phyloP scores from a whole-genome alignment of 164 flowering plant genomes.

The Kingdonia uniflora region DNA sequence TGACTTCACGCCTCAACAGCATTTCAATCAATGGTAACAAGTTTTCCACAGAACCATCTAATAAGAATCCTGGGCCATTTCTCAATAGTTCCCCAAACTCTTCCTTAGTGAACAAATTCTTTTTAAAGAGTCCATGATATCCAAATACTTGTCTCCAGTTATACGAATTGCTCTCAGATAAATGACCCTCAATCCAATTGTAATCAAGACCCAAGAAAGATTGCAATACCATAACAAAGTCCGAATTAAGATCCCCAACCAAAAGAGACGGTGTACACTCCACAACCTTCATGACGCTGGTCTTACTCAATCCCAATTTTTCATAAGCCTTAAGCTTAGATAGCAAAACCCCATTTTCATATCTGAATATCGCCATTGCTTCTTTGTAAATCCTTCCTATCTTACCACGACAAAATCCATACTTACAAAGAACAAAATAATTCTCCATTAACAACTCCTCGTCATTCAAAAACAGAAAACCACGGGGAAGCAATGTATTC shows the following conservation, averaged over 20 bases:
- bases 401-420: constrained; percentile 46
- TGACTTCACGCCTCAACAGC: constrained; percentile 38
- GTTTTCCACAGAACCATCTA: constrained; percentile 38
- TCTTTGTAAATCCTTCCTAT: constrained; percentile 50
- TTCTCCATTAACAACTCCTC: constrained; percentile 43
- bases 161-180: constrained; percentile 28
- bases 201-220: constrained; percentile 28
- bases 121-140: constrained; percentile 24
- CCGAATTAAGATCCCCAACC: constrained; percentile 27
- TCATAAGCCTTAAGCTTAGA: constrained; percentile 46
- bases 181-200: constrained; percentile 33
- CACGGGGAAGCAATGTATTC: constrained; percentile 28
- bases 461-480: constrained; percentile 46
- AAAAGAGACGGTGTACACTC: constrained; percentile 37
- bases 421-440: constrained; percentile 38
- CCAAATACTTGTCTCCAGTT: constrained; percentile 38
- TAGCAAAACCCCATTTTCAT: constrained; percentile 34
- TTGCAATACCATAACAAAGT: constrained; percentile 26
- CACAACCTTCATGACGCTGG: constrained; percentile 37
- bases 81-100: constrained; percentile 25
- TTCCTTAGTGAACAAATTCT: constrained; percentile 27
- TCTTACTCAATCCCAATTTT: constrained; percentile 26
- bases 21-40: constrained; percentile 29
- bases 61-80: constrained; percentile 35
- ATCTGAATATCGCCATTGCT: constrained; percentile 33